A percentile compares a stretch with the other conserved stretches of the same genome.
Conservation (phyloP, 2,329 filamentous ascomycete genomes). For the Ophiognomonia clavigignenti-juglandacearum region DNA sequence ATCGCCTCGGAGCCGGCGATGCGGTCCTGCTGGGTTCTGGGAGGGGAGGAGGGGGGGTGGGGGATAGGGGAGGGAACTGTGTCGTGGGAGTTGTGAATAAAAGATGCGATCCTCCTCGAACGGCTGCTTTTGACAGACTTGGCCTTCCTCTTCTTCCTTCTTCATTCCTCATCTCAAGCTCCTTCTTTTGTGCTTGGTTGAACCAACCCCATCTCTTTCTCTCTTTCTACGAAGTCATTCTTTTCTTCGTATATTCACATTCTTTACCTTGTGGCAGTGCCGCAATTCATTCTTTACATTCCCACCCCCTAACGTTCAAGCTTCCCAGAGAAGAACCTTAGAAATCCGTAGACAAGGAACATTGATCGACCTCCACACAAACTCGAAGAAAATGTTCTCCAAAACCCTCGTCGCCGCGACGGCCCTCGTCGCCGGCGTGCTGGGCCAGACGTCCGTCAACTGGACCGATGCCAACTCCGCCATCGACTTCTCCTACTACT, state of each 20-base stretch:
- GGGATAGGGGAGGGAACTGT: background rate
- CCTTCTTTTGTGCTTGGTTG: constrained; percentile 15
- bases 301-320: too few relatives aligned
- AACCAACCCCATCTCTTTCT: constrained; percentile 13
- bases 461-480: constrained; percentile 12
- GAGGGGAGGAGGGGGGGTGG: too few relatives aligned
- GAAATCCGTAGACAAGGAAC: background rate
- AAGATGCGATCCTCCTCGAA: background rate
- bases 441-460: constrained; percentile 9
- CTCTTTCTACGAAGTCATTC: constrained; percentile 12
- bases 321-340: background rate
- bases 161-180: constrained; percentile 8
- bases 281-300: constrained; percentile 4
- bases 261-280: constrained; percentile 16
- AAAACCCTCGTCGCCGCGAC: constrained; percentile 11
- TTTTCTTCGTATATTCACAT: constrained; percentile 12
- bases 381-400: constrained; percentile 1
- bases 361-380: background rate
- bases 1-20: constrained; percentile 1
- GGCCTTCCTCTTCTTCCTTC: background rate
- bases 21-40: too few relatives aligned
- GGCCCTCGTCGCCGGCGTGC: constrained; percentile 13
- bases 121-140: background rate
- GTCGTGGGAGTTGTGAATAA: background rate
- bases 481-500: constrained; percentile 16